Base-by-base conservation (phyloP, 441 rosid species). In the Gossypium lobatum region DNA sequence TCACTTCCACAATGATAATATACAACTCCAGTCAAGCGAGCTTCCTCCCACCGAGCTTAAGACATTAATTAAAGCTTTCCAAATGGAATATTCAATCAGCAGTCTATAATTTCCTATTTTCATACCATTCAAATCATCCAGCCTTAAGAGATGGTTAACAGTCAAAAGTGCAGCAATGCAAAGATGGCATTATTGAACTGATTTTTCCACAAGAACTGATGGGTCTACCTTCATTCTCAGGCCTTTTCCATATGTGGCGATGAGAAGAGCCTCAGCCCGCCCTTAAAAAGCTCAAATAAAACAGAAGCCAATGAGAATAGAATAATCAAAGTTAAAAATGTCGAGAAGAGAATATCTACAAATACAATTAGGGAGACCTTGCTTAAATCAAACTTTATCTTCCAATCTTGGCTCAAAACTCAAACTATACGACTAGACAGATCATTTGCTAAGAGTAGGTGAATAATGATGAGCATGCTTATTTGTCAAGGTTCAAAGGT, bases 241-340 rank as follows among this genome's bases (percentile, higher is more conserved):
- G 65, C 87, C 88, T 78, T 85, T 86, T 42, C 97, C 96, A 50
- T 91, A 83, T 8, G 92, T 89, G 45, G 97, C 97, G 77, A 91
- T 91, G 13, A 93, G 92, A 75, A 90, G 70, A 23, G 96, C 93
- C 76, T 91, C 98, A 3, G 98, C 98, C 81, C 94, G 80, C 72
- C 93, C 93, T 88, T 87, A 79, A 81, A 73, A 73, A n/a, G 10
- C 60, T 64, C 53, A 45, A 20, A 16, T 6, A 58, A 62, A 59
- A 71, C 46, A 37, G 3, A 62, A 55, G 58, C 58, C 42, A 20
- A 63, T 46, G 70, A 70, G 53, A 8, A 8, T 37, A 37, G 11
- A 37, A 39, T 54, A 70, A 70, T 34, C 28, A n/a, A 54, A 55
- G 21, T 68, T 16, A 50, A 26, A 10, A 50, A 26, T 50, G n/a